phyloP scores from a whole-genome alignment of 1,139 yeast genomes.

The Pichia sp. region DNA sequence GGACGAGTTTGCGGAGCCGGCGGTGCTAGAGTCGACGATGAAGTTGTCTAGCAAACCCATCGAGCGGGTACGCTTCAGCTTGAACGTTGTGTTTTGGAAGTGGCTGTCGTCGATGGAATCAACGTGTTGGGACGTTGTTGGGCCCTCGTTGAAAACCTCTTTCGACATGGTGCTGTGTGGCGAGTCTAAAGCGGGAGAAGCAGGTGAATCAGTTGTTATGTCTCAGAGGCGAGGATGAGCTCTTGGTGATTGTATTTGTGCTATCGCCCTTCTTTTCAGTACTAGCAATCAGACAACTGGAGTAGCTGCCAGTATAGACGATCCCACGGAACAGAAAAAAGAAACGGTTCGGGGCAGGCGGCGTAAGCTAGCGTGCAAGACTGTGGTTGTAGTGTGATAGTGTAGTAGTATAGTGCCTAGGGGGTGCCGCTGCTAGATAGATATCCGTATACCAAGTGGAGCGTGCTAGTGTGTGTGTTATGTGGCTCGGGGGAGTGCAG shows the following conservation, averaged over 20 bases:
- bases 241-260: too few relatives aligned
- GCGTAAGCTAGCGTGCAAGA: background rate
- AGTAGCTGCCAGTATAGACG: background rate
- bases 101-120: slow-evolving; percentile 71
- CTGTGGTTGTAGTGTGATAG: background rate
- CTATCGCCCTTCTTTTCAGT: too few relatives aligned
- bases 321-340: background rate
- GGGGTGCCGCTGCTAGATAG: background rate
- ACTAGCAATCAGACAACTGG: too few relatives aligned
- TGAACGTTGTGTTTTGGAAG: slow-evolving; percentile 68
- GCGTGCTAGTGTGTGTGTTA: background rate
- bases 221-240: background rate
- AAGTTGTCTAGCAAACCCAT: slow-evolving; percentile 54
- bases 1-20: background rate
- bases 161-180: slow-evolving; percentile 20
- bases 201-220: background rate
- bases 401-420: background rate
- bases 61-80: slow-evolving; percentile 77
- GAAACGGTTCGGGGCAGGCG: background rate
- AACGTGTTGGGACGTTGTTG: slow-evolving; percentile 41
- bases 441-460: too few relatives aligned
- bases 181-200: background rate
- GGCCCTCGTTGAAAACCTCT: slow-evolving; percentile 35
- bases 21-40: background rate
- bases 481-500: too few relatives aligned